These are phyloP conservation scores for Penicillium turbatum DNA, from an alignment of 495 filamentous ascomycete species.

Conservation along the genomic window DNA sequence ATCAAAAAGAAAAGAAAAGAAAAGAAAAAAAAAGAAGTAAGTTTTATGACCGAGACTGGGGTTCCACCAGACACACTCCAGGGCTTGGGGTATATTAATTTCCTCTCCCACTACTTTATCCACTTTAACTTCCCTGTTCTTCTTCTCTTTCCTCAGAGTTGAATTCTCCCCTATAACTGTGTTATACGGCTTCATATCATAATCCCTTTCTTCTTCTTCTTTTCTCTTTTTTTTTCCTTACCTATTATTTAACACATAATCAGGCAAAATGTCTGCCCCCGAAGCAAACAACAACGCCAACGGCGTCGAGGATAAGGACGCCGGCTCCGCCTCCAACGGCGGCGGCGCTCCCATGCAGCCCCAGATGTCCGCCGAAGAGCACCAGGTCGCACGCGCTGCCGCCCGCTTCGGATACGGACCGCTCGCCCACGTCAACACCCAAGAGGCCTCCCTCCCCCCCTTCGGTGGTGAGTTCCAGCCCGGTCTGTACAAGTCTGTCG, in stretches of 20 bases:
- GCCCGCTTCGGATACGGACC: constrained; percentile 58
- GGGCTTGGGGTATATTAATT: constrained; percentile 19
- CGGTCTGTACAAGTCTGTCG: constrained; percentile 75
- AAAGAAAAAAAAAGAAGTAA: constrained; percentile 14
- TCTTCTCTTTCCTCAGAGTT: constrained; percentile 28
- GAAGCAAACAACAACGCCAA: constrained; percentile 23
- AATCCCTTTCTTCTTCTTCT: constrained; percentile 25
- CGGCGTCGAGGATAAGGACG: constrained; percentile 39
- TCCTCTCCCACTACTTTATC: constrained; percentile 6
- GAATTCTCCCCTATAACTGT: constrained; percentile 24
- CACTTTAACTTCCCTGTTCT: constrained; percentile 16
- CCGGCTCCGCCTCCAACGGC: constrained; percentile 20
- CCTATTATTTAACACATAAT: constrained; percentile 8
- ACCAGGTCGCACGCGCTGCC: constrained; percentile 42
- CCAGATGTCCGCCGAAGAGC: constrained; percentile 46
- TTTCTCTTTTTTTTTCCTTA: constrained; percentile 9
- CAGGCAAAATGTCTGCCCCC: constrained; percentile 33
- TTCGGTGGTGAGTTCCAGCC: constrained; percentile 97
- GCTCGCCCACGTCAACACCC: constrained; percentile 63
- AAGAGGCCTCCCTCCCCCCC: constrained; percentile 62
- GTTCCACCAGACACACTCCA: too few relatives aligned
- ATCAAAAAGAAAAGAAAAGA: not conserved
- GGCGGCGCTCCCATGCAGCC: constrained; percentile 17
- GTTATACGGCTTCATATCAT: constrained; percentile 18
- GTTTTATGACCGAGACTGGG: constrained; percentile 3